Conservation (phyloP, 768 basidiomycete genomes). For the Rubroboletus pulcherrimus region DNA sequence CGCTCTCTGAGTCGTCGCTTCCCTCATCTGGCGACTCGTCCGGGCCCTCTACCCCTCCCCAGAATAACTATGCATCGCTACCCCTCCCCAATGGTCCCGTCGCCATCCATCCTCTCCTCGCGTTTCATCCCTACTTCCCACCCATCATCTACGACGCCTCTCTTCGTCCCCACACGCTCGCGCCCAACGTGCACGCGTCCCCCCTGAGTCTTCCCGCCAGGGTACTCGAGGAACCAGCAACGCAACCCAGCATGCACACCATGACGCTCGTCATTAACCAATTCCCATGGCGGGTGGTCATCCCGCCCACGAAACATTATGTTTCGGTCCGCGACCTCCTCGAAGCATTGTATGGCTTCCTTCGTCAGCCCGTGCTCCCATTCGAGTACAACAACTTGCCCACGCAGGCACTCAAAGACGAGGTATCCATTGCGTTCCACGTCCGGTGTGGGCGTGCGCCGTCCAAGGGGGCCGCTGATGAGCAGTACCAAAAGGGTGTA, state of each 20-base stretch:
- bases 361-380: slow-evolving; percentile 39
- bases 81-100: slow-evolving; percentile 28
- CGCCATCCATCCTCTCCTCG: slow-evolving; percentile 30
- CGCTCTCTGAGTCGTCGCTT: slow-evolving; percentile 28
- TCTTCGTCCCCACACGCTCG: slow-evolving; percentile 17
- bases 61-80: slow-evolving; percentile 16
- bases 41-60: slow-evolving; percentile 29
- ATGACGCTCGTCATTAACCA: slow-evolving; percentile 30
- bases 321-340: slow-evolving; percentile 51
- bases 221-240: slow-evolving; percentile 30
- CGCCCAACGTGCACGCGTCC: slow-evolving; percentile 25
- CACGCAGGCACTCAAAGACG: slow-evolving; percentile 29
- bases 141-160: slow-evolving; percentile 23
- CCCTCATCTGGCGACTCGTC: slow-evolving; percentile 29
- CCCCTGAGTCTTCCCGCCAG: slow-evolving; percentile 21
- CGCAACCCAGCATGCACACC: slow-evolving; percentile 26
- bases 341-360: slow-evolving; percentile 38
- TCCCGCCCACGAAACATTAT: slow-evolving; percentile 27
- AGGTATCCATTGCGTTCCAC: slow-evolving; percentile 43
- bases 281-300: slow-evolving; percentile 33
- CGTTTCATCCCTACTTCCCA: slow-evolving; percentile 23
- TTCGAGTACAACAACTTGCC: slow-evolving; percentile 40
- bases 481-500: slow-evolving; percentile 45
- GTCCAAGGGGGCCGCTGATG: slow-evolving; percentile 29
- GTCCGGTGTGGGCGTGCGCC: slow-evolving; percentile 35